phyloP scores from a whole-genome alignment of 768 basidiomycete species.

The Lentinula detonsa region DNA sequence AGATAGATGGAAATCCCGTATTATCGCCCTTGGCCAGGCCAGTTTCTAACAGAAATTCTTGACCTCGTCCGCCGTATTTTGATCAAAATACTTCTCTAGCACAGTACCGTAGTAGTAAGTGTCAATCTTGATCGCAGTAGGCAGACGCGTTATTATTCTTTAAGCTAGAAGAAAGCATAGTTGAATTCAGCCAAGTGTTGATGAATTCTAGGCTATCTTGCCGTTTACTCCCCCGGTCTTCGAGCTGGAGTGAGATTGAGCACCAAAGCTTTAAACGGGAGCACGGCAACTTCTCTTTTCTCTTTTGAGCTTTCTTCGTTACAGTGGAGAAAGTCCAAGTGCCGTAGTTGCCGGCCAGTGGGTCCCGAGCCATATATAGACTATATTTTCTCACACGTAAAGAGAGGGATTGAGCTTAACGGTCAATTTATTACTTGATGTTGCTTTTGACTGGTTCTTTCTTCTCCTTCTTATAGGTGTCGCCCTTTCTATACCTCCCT shows the following conservation, averaged over 20 bases:
- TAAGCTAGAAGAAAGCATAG: not conserved
- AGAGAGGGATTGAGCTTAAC: not conserved
- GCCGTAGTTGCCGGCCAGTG: not conserved
- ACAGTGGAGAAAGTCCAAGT: not conserved
- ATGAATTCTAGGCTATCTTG: not conserved
- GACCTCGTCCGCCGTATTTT: no score
- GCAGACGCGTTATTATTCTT: no score
- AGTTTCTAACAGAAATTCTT: no score
- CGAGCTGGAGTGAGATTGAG: not conserved
- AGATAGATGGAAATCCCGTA: no score
- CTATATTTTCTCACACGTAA: not conserved
- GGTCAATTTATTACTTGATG: not conserved
- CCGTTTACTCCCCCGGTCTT: not conserved
- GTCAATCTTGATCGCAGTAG: no score
- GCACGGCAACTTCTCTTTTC: not conserved
- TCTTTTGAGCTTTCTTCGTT: not conserved
- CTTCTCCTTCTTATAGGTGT: not conserved
- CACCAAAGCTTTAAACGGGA: not conserved
- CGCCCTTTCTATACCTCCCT: not conserved
- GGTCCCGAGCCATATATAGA: not conserved
- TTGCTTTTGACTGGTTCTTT: not conserved
- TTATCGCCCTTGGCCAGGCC: no score
- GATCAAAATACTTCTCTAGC: no score
- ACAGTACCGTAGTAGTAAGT: no score
- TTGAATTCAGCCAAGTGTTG: not conserved